Evolutionary conservation across 2,329 filamentous ascomycete species (phyloP).

Genomic region (Xylariaceae sp.): DNA sequence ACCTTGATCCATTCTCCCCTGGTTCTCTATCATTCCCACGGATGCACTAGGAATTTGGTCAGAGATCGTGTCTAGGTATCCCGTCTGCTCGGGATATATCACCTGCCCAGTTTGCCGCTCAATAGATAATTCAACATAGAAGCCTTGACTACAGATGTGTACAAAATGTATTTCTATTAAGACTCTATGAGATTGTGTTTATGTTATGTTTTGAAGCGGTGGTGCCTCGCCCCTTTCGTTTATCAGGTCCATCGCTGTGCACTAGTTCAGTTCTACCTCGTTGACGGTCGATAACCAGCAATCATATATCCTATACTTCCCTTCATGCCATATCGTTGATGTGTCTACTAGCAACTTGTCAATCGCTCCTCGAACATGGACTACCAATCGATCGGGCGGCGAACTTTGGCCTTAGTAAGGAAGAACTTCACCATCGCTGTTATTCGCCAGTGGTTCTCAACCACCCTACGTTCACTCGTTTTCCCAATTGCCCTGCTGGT

Average conservation of each 20-base stretch:
- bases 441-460: constrained; percentile 31
- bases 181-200: background rate
- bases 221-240: background rate
- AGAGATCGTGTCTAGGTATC: background rate
- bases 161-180: background rate
- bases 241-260: background rate
- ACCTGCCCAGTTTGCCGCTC: background rate
- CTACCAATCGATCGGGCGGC: constrained; percentile 21
- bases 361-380: constrained; percentile 14
- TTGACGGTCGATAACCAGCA: background rate
- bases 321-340: background rate
- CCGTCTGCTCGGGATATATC: background rate
- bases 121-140: background rate
- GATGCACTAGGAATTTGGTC: background rate
- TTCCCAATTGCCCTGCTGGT: constrained; percentile 30
- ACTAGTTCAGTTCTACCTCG: background rate
- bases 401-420: constrained; percentile 32
- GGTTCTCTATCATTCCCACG: background rate
- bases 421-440: constrained; percentile 32
- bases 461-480: constrained; percentile 30
- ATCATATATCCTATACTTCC: background rate
- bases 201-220: background rate
- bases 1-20: too few species aligned
- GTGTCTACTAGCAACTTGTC: constrained; percentile 4
- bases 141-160: background rate